Percentiles rank a stretch among this genome's conserved stretches.
phyloP scores from a whole-genome alignment of 2,329 filamentous ascomycete genomes.

The Pseudogymnoascus pannorum region DNA sequence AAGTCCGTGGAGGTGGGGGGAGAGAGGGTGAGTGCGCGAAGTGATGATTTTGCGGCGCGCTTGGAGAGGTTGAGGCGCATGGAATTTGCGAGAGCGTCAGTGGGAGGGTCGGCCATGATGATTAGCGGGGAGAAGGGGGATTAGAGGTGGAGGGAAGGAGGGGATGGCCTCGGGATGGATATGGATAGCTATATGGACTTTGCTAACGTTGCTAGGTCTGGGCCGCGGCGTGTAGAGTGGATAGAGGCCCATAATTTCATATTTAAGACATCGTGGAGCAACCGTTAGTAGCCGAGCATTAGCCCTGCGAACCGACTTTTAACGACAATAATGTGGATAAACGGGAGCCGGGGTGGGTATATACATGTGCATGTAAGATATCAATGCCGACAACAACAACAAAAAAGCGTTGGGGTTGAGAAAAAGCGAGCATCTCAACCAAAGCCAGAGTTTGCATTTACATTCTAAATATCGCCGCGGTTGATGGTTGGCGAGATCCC shows the following conservation, averaged over 20 bases:
- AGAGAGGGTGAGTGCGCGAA: slow-evolving; percentile 46
- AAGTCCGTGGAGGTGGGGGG: slow-evolving; percentile 67
- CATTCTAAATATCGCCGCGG: neutral
- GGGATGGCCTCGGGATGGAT: neutral
- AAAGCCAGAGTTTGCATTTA: neutral
- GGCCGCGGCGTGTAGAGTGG: neutral
- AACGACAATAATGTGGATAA: neutral
- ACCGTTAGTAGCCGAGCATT: slow-evolving; percentile 5
- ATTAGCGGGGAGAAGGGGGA: neutral
- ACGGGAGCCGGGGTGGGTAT: neutral
- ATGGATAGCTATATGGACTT: slow-evolving; percentile 2
- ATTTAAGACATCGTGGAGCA: slow-evolving; percentile 1
- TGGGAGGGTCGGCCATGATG: slow-evolving; percentile 21
- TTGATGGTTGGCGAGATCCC: neutral
- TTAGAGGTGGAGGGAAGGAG: neutral
- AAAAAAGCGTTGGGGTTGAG: slow-evolving; percentile 7
- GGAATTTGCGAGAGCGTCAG: slow-evolving; percentile 17
- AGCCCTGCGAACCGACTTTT: neutral
- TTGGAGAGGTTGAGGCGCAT: slow-evolving; percentile 7
- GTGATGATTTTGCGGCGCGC: slow-evolving; percentile 16
- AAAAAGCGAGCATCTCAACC: neutral
- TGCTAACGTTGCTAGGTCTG: neutral
- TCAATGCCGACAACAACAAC: neutral
- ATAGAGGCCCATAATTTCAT: slow-evolving; percentile 1
- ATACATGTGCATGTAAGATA: slow-evolving; percentile 1